Evolutionary conservation across 805 yeast species (phyloP).

Genomic region (Wickerhamiella azyma): DNA sequence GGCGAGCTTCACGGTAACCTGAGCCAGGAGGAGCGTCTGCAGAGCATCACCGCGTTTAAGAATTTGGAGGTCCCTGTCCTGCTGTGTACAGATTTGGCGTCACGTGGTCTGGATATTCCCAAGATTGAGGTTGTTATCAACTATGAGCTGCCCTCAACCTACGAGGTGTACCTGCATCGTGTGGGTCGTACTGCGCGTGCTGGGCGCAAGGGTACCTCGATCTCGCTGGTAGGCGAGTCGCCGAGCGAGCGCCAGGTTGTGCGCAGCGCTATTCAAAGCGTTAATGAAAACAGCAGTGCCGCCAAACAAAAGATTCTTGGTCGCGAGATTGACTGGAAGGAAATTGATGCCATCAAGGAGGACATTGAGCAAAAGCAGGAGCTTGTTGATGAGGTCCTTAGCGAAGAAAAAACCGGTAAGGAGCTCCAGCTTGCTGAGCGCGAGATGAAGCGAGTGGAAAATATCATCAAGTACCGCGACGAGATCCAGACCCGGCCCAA

Average conservation of each 20-base stretch:
- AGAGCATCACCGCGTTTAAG: conserved; percentile 70
- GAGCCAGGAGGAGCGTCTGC: conserved; percentile 82
- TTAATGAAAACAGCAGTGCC: conserved; percentile 30
- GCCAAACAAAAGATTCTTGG: conserved; percentile 55
- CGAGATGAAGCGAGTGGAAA: conserved; percentile 76
- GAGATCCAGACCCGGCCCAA: conserved; percentile 85
- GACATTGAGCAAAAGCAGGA: conserved; percentile 46
- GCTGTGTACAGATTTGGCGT: conserved; percentile 94
- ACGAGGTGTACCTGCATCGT: conserved; percentile 87
- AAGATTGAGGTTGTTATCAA: conserved; percentile 90
- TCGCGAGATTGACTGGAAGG: conserved; percentile 80
- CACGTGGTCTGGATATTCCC: conserved; percentile 98
- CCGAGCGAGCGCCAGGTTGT: conserved; percentile 80
- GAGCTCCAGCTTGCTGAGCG: conserved; percentile 80
- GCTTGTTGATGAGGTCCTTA: conserved; percentile 59
- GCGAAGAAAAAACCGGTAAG: conserved; percentile 81
- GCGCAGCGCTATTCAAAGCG: conserved; percentile 71
- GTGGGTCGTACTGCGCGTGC: conserved; percentile 99
- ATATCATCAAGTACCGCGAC: conserved; percentile 59
- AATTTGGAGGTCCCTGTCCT: conserved; percentile 71
- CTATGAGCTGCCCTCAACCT: conserved; percentile 88
- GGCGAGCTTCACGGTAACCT: conserved; percentile 70
- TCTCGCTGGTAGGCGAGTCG: conserved; percentile 87
- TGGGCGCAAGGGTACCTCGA: conserved; percentile 87
- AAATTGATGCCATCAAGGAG: conserved; percentile 54